Base-by-base conservation (phyloP, 2,329 filamentous ascomycete species). In the Colletotrichum trifolii region DNA sequence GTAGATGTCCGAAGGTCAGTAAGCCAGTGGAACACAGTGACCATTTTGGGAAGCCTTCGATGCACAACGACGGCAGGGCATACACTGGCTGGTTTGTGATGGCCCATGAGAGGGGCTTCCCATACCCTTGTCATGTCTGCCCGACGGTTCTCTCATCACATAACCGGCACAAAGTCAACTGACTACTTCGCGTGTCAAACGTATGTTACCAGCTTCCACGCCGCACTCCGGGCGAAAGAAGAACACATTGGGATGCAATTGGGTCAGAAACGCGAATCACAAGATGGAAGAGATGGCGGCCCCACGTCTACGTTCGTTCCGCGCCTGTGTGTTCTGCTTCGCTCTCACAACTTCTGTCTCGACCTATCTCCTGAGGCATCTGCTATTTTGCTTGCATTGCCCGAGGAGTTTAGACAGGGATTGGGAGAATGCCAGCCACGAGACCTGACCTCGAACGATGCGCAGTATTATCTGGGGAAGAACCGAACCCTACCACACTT, bases 281-380 rank as follows among this genome's bases (percentile, higher is more conserved):
- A 13, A 38, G 11, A 52, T 7, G 15, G 13, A 43, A 53, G 11
- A 45, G 25, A 17, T 36, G 38, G 36, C 40, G 10, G 55, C 17
- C 17, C 60, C 60, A 35, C 49, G 59, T 54, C 35, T 7, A 55
- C 10, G 34, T 25, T 38, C 17, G 25, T 63, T 43, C 60, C 60
- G 53, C 53, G 39, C 47, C 42, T 52, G 60, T 47, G 53, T 52
- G 52, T 35, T 43, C 38, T 53, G 52, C 36, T 39, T 45, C 48
- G 53, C 60, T 64, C 47, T 53, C 60, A 60, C 60, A 61, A 34
- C 49, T 46, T 46, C n/a, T 57, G 52, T 35, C 47, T 58, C 17
- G 47, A 47, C 54, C 47, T 64, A 46, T 57, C 53, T 48, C 6
- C 25, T 56, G 50, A 54, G 48, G 47, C 13, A 58, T 53, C 53